Evolutionary conservation across 441 rosid species (phyloP).

Genomic region (Gossypium trilobum): DNA sequence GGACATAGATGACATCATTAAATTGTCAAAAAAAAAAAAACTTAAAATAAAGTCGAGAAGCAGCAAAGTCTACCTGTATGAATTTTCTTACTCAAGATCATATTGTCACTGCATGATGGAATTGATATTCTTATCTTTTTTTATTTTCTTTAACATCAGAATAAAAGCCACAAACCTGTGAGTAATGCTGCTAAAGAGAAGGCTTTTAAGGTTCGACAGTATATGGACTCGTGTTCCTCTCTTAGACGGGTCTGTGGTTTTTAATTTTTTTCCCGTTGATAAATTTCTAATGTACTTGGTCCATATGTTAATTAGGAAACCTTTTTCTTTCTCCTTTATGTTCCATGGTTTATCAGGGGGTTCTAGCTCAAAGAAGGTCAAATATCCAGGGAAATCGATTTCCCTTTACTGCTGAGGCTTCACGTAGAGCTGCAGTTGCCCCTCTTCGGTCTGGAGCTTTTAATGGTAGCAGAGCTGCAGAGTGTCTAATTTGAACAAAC

Average conservation of each 20-base stretch:
- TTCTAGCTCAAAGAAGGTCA: constrained; percentile 64
- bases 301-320: background rate
- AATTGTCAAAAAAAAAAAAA: constrained; percentile 50
- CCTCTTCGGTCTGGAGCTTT: constrained; percentile 44
- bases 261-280: background rate
- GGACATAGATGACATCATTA: constrained; percentile 62
- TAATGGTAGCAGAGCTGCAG: constrained; percentile 26
- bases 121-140: constrained; percentile 1
- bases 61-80: constrained; percentile 44
- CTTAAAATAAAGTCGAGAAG: constrained; percentile 35
- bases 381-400: constrained; percentile 56
- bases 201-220: constrained; percentile 39
- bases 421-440: constrained; percentile 48
- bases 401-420: constrained; percentile 49
- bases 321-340: background rate
- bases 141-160: constrained; percentile 36
- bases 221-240: constrained; percentile 55
- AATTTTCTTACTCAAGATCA: background rate
- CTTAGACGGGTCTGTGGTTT: constrained; percentile 59
- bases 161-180: constrained; percentile 37
- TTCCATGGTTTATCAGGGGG: constrained; percentile 41
- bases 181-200: constrained; percentile 37
- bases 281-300: background rate
- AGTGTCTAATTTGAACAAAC: constrained; percentile 37
- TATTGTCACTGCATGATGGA: too few species aligned